Conservation (phyloP, 2,329 filamentous ascomycete genomes). For the Aureobasidium sp. region DNA sequence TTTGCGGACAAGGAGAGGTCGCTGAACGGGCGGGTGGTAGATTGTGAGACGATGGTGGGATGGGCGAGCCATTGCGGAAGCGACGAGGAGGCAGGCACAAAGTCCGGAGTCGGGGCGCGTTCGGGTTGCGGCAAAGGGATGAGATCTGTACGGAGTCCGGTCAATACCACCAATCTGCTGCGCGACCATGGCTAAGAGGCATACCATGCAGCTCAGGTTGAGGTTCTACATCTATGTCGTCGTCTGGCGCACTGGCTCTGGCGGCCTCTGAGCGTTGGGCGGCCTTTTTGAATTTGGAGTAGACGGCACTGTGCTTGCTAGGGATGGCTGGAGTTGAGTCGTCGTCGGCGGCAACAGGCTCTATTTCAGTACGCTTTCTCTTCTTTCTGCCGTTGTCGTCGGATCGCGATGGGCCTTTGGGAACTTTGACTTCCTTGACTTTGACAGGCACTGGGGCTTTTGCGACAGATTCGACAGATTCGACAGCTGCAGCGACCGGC, state of each 20-base stretch:
- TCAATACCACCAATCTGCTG: no score
- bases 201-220: conserved; percentile 46
- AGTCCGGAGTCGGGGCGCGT: conserved; percentile 49
- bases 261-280: conserved; percentile 19
- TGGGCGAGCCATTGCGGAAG: conserved; percentile 74
- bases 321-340: conserved; percentile 18
- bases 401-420: conserved; percentile 5
- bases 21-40: conserved; percentile 54
- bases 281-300: conserved; percentile 41
- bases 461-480: neutral
- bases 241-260: conserved; percentile 18
- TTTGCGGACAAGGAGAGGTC: conserved; percentile 57
- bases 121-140: conserved; percentile 75
- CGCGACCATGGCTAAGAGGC: conserved; percentile 15
- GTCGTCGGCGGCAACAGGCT: conserved; percentile 22
- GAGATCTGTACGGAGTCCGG: conserved; percentile 47
- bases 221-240: conserved; percentile 21
- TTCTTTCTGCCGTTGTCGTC: conserved; percentile 21
- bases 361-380: conserved; percentile 26
- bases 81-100: conserved; percentile 64
- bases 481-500: conserved; percentile 4
- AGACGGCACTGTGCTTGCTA: conserved; percentile 30
- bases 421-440: neutral
- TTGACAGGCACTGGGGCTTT: neutral
- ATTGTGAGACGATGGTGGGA: conserved; percentile 61